Base-by-base conservation (phyloP, 352 stramenopile species). In the Globisporangium megalacanthum region DNA sequence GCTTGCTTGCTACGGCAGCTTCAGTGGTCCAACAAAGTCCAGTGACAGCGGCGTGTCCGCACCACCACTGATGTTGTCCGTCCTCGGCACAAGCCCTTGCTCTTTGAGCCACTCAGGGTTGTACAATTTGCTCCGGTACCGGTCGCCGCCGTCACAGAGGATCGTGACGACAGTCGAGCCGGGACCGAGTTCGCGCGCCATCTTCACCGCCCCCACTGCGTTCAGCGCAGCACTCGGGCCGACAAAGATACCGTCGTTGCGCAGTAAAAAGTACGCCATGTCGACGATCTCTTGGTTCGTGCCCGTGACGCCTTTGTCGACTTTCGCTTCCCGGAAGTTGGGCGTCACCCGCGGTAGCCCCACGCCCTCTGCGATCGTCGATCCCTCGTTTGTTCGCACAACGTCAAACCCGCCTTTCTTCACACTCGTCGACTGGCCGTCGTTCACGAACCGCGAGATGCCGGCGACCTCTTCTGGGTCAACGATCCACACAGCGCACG, bases 321-420 rank as follows among this genome's bases (percentile, higher is more conserved):
- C 72, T 25, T 95, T 68, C 0, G 75, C 83, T 8, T 92, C 77
- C 57, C 93, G 89, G 47, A 95, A 87, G 74, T 98, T 98, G 25
- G 86, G 83, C 13, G 92, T 97, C 54, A 98, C 86, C 22, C 96
- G 96, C 29, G 89, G 77, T 5, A 96, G 82, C 8, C 90, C 95
- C 48, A 99, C 94, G 22, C 96, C 96, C 72, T 99, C 94, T 45
- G 97, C 97, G 51, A 93, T 97, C 68, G 86, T 98, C 65, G 55
- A 82, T 55, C 70, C 92, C 48, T 83, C 77, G 0, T 82, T 79
- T 33, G 87, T 87, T 0, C 73, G 86, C 2, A 98, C 72, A n/a
- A 97, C 75, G 33, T 95, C 81, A 17, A 91, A 97, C 36, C 95
- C 92, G 22, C 85, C 74, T 66, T 98, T 91, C 49, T 96, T 78